phyloP scores from a whole-genome alignment of 2,329 filamentous ascomycete genomes.

The Thermothelomyces thermophilus region DNA sequence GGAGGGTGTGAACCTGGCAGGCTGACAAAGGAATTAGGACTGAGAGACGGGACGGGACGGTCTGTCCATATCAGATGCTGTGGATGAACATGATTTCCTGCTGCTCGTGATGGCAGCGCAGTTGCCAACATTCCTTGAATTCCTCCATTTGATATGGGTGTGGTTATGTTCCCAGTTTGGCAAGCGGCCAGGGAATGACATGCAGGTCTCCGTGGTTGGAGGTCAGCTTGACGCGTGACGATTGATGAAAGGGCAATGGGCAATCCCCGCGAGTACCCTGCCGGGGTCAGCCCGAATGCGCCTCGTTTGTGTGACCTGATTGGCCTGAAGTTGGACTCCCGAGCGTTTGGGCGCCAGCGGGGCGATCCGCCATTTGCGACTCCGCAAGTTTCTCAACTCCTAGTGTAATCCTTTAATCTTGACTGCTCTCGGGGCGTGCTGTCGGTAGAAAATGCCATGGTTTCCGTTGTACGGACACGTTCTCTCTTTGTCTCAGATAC shows the following conservation, averaged over 20 bases:
- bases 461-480: neutral
- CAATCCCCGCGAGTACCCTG: neutral
- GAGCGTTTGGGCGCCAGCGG: slow-evolving; percentile 2
- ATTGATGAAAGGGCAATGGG: neutral
- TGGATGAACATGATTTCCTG: too few relatives aligned
- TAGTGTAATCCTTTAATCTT: slow-evolving; percentile 4
- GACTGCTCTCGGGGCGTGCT: neutral
- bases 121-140: neutral
- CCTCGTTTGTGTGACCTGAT: neutral
- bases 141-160: neutral
- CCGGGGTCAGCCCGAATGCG: neutral
- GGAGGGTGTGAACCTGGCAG: too few relatives aligned
- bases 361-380: slow-evolving; percentile 6
- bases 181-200: neutral
- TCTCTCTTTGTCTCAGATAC: neutral
- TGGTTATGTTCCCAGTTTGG: neutral
- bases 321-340: slow-evolving; percentile 2
- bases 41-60: too few relatives aligned
- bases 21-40: too few relatives aligned
- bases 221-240: too few relatives aligned
- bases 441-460: slow-evolving; percentile 7
- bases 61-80: too few relatives aligned
- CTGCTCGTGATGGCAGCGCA: too few relatives aligned
- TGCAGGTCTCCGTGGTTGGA: neutral
- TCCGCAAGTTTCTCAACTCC: slow-evolving; percentile 2